Percentiles rank a stretch among this genome's conserved stretches.
These are phyloP conservation scores for Termitomyces sp. DNA, from an alignment of 768 basidiomycete species.

Conservation along the genomic window DNA sequence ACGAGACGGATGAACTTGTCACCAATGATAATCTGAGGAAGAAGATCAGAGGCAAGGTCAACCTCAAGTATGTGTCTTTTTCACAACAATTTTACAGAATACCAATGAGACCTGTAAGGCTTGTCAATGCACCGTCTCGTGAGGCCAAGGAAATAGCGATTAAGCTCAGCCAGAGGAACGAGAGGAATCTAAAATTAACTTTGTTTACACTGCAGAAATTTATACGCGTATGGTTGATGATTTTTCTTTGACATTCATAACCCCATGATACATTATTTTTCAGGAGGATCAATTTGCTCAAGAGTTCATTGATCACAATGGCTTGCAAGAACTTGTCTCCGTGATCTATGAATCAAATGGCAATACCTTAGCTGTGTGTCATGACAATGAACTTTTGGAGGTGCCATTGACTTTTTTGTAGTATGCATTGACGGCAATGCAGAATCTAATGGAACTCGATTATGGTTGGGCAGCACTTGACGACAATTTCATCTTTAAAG, in stretches of 20 bases:
- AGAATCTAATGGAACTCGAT: constrained; percentile 83
- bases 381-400: background rate
- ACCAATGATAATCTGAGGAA: constrained; percentile 83
- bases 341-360: constrained; percentile 66
- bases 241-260: background rate
- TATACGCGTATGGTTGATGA: constrained; percentile 52
- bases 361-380: constrained; percentile 77
- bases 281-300: constrained; percentile 82
- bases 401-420: constrained; percentile 21
- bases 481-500: constrained; percentile 65
- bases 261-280: constrained; percentile 2
- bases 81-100: background rate
- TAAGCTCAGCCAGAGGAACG: constrained; percentile 58
- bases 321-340: constrained; percentile 64
- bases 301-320: constrained; percentile 72
- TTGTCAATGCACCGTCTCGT: constrained; percentile 74
- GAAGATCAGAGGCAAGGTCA: constrained; percentile 74
- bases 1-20: constrained; percentile 78
- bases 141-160: constrained; percentile 76
- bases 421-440: constrained; percentile 84
- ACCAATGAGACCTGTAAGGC: constrained; percentile 32
- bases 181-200: constrained; percentile 57
- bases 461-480: constrained; percentile 79
- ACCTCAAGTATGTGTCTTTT: constrained; percentile 53
- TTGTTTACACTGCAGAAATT: constrained; percentile 77